A percentile compares a stretch with the other conserved stretches of the same genome.
Conservation (phyloP, 352 stramenopile genomes). For the Phytophthora multivora region DNA sequence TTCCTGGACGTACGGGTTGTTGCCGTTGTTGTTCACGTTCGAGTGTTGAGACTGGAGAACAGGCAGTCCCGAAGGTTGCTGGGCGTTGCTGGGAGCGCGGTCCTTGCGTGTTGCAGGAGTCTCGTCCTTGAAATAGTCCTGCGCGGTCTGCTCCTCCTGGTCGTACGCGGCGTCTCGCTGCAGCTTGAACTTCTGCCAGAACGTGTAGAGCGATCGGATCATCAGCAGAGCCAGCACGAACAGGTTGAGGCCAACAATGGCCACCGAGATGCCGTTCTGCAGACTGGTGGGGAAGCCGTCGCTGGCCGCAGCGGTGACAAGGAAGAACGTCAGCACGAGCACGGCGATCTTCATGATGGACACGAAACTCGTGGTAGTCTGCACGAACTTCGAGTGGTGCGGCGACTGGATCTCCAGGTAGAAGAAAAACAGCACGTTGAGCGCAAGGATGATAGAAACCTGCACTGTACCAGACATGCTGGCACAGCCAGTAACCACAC, state of each 20-base stretch:
- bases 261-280: conserved; percentile 71
- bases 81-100: conserved; percentile 14
- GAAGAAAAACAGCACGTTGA: conserved; percentile 76
- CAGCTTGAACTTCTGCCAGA: conserved; percentile 76
- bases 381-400: conserved; percentile 72
- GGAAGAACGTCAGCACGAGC: conserved; percentile 75
- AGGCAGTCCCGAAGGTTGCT: conserved; percentile 23
- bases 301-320: conserved; percentile 58
- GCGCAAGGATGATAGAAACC: conserved; percentile 54
- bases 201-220: conserved; percentile 69
- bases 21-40: conserved; percentile 28
- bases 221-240: conserved; percentile 73
- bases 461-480: conserved; percentile 54
- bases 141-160: conserved; percentile 61
- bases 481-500: conserved; percentile 64
- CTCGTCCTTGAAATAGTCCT: conserved; percentile 75
- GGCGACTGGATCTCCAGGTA: conserved; percentile 73
- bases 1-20: conserved; percentile 51
- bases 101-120: conserved; percentile 50
- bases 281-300: conserved; percentile 64
- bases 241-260: conserved; percentile 71
- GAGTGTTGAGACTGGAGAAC: conserved; percentile 29
- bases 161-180: conserved; percentile 65
- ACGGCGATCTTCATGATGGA: conserved; percentile 81
- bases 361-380: conserved; percentile 76